Evolutionary conservation across 1,139 yeast species (phyloP).

Genomic region (Trichomonascaceae sp.): DNA sequence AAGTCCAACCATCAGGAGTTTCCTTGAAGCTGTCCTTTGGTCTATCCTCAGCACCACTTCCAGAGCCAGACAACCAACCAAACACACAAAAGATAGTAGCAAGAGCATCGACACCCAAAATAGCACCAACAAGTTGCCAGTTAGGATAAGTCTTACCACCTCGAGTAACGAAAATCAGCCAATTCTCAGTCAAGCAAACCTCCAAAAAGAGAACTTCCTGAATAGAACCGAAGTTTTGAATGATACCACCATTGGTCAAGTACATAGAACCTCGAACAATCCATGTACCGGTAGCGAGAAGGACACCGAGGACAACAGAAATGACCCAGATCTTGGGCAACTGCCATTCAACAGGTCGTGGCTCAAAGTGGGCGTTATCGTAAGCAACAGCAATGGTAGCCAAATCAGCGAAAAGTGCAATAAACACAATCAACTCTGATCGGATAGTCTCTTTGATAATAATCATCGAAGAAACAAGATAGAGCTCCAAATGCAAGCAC

Average conservation of each 20-base stretch:
- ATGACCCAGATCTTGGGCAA: conserved; percentile 78
- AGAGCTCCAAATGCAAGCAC: conserved; percentile 65
- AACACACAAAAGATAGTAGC: conserved; percentile 87
- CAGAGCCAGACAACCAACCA: conserved; percentile 84
- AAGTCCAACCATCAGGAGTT: conserved; percentile 80
- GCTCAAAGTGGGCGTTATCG: conserved; percentile 93
- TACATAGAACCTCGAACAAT: conserved; percentile 85
- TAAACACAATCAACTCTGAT: conserved; percentile 64
- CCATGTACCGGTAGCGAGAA: conserved; percentile 69
- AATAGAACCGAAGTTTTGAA: conserved; percentile 88
- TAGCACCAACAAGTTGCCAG: conserved; percentile 94
- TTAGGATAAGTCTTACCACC: conserved; percentile 99
- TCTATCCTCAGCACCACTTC: conserved; percentile 23
- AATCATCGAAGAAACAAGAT: conserved; percentile 70
- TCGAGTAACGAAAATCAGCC: conserved; percentile 94
- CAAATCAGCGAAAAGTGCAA: conserved; percentile 73
- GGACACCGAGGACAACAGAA: conserved; percentile 60
- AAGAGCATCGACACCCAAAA: conserved; percentile 75
- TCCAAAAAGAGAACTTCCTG: conserved; percentile 90
- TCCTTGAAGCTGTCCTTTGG: conserved; percentile 29
- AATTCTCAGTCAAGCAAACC: conserved; percentile 88
- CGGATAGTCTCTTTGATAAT: conserved; percentile 60
- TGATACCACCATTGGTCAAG: conserved; percentile 80
- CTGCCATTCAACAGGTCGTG: conserved; percentile 98
- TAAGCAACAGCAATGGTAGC: conserved; percentile 75